These are phyloP conservation scores for Phytophthora ohioensis DNA, from an alignment of 352 stramenopile species.

Conservation along the genomic window DNA sequence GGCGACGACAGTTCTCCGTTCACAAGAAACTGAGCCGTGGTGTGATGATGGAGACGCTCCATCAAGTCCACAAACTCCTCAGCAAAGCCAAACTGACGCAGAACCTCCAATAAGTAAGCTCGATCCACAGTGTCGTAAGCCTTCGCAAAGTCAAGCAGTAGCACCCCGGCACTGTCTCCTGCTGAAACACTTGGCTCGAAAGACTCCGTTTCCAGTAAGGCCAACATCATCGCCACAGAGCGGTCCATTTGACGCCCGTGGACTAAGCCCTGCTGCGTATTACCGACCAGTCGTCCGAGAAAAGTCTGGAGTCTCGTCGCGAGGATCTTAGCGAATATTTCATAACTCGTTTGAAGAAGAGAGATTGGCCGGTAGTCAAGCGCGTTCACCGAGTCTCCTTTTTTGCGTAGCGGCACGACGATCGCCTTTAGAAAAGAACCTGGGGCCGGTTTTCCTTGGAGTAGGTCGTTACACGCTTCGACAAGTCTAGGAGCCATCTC, in stretches of 20 bases:
- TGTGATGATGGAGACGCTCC: background rate
- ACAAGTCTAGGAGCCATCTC: background rate
- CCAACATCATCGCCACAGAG: slow-evolving; percentile 4
- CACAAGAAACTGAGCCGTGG: background rate
- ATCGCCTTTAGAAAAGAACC: slow-evolving; percentile 2
- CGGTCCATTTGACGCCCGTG: slow-evolving; percentile 3
- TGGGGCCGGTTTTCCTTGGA: background rate
- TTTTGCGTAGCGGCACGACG: background rate
- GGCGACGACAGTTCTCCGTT: background rate
- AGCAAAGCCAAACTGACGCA: background rate
- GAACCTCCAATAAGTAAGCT: background rate
- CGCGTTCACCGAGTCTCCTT: slow-evolving; percentile 1
- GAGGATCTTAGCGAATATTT: slow-evolving; percentile 2
- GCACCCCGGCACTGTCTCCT: background rate
- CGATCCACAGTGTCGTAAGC: slow-evolving; percentile 8
- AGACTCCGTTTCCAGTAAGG: background rate
- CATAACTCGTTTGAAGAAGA: slow-evolving; percentile 13
- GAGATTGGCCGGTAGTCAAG: slow-evolving; percentile 1
- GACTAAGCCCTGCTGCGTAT: slow-evolving; percentile 15
- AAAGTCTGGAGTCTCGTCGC: background rate
- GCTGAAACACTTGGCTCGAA: background rate
- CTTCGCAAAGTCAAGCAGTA: slow-evolving; percentile 11
- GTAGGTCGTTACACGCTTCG: background rate
- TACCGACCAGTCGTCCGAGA: background rate
- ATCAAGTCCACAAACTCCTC: background rate